These are phyloP conservation scores for Wickerhamiella sergipiensis DNA, from an alignment of 805 yeast genomes.

Conservation along the genomic window DNA sequence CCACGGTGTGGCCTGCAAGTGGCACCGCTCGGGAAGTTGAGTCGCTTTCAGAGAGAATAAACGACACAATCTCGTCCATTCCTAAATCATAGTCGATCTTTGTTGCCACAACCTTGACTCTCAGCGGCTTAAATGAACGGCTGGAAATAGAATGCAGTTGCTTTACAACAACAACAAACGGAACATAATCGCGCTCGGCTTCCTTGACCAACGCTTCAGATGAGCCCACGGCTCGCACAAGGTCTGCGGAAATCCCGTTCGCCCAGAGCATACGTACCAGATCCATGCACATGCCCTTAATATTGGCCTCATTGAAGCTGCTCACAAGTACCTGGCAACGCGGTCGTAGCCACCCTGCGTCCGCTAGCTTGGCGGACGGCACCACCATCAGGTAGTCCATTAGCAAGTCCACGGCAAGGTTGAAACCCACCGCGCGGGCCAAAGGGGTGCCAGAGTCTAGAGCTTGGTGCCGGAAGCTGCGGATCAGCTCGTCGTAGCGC, in stretches of 20 bases:
- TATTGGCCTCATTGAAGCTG: constrained; percentile 42
- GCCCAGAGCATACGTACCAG: constrained; percentile 59
- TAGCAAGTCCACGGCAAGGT: constrained; percentile 59
- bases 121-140: constrained; percentile 58
- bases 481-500: constrained; percentile 65
- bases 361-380: neutral
- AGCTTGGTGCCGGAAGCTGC: constrained; percentile 48
- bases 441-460: constrained; percentile 23
- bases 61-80: constrained; percentile 45
- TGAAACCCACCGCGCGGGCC: constrained; percentile 73
- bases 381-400: constrained; percentile 33
- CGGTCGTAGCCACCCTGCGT: constrained; percentile 21
- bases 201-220: constrained; percentile 51
- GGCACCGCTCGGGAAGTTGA: neutral
- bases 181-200: constrained; percentile 58
- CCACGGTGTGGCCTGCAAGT: neutral
- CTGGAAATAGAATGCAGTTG: constrained; percentile 41
- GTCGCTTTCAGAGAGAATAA: constrained; percentile 25
- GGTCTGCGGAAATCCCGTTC: constrained; percentile 66
- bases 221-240: constrained; percentile 25
- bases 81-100: constrained; percentile 61
- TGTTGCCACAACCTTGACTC: constrained; percentile 47
- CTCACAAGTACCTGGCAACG: constrained; percentile 77
- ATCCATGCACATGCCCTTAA: constrained; percentile 50
- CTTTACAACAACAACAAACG: constrained; percentile 65